Evolutionary conservation across 345 rosid species (phyloP).

Genomic region (Cochlearia excelsa): DNA sequence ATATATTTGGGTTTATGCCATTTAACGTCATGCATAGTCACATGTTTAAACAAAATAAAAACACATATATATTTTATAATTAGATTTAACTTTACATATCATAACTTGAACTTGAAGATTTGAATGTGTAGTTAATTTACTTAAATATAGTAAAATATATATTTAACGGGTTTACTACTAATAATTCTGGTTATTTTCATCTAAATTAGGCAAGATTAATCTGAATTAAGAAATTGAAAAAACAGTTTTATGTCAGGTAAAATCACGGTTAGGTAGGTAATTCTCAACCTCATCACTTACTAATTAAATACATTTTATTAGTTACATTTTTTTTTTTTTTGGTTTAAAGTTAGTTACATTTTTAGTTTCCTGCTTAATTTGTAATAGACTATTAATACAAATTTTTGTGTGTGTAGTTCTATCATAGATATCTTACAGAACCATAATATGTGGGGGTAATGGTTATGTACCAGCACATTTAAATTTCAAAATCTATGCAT

Average conservation of each 20-base stretch:
- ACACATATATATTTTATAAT: neutral
- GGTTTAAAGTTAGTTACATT: too few species aligned
- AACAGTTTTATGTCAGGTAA: constrained; percentile 13
- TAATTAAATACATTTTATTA: neutral
- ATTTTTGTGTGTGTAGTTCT: constrained; percentile 7
- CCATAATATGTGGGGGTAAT: constrained; percentile 17
- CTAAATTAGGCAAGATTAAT: constrained; percentile 23
- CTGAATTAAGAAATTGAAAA: too few species aligned
- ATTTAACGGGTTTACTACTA: constrained; percentile 1
- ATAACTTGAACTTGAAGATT: too few species aligned
- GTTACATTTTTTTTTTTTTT: too few species aligned
- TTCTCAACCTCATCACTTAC: constrained; percentile 29
- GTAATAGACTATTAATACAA: neutral
- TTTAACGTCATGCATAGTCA: constrained; percentile 23
- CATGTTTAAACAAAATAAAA: neutral
- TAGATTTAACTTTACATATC: too few species aligned
- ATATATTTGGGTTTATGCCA: constrained; percentile 27
- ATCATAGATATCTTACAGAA: constrained; percentile 5
- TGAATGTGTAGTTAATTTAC: neutral
- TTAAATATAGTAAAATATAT: constrained; percentile 12
- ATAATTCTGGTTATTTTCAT: too few species aligned
- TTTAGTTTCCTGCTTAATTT: neutral
- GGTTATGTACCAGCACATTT: constrained; percentile 19
- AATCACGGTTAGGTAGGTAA: constrained; percentile 28
- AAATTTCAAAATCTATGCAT: constrained; percentile 30